Base-by-base conservation (phyloP, 108 stramenopile genomes). In the Discostella stelligeroides region DNA sequence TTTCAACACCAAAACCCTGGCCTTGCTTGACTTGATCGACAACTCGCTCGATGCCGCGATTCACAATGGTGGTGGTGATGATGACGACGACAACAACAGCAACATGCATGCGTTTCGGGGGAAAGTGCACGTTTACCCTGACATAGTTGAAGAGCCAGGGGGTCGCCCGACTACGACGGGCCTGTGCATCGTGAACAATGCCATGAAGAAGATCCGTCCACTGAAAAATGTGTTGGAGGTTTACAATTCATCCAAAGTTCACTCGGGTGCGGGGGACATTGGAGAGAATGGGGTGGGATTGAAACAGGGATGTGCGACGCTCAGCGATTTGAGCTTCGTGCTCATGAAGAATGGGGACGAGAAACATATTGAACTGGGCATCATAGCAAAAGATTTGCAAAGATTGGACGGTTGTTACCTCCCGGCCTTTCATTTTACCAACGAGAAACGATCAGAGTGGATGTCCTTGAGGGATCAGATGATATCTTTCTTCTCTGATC, bases 41-140 rank as follows among this genome's bases (percentile, higher is more conserved):
- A 90, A 90, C 80, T 85, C 89, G 15, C 71, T 90, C 15, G 89
- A 90, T 71, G 89, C 89, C 42, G 68, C 80, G 15, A 49, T 81
- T 12, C 28, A 68, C 6, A 34, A 34, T 38, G 42, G 49, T n/a
- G n/a, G n/a, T n/a, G n/a, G n/a, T n/a, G n/a, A n/a, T n/a, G n/a
- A n/a, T n/a, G n/a, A n/a, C n/a, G n/a, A n/a, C n/a, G n/a, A n/a
- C n/a, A n/a, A n/a, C n/a, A n/a, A n/a, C n/a, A n/a, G n/a, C n/a
- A n/a, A n/a, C n/a, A n/a, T n/a, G n/a, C 9, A 60, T 6, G 40
- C 23, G 1, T 80, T 80, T 27, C 1, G 51, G 1, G 79, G 79
- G 30, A 30, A 51, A 43, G 74, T 75, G 20, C 74, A 71, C 62
- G 53, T 80, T 24, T 34, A 43, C 34, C 79, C 68, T 12, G 79